Evolutionary conservation across 768 basidiomycete species (phyloP), one percentile per base, ranked within the genome.

Genomic region (Strobilomyces dryophilus): DNA sequence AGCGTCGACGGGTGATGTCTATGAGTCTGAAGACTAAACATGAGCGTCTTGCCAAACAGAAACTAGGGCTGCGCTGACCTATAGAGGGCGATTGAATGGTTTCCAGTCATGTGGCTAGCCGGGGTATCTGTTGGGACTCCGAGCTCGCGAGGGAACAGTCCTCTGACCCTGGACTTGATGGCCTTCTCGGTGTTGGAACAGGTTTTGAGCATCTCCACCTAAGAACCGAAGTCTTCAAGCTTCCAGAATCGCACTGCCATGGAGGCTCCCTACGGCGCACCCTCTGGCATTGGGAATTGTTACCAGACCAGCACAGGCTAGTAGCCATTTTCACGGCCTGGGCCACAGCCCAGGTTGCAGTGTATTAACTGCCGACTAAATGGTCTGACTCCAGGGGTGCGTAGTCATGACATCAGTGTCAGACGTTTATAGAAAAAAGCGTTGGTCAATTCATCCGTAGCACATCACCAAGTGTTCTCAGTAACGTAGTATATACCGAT

Each of bases 41-140:
- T 65, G 0, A 65, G 49, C 8, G 18, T 47, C 31, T 8, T 1
- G 43, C 14, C 15, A 7, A 27, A 34, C 24, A 26, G 35, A 3
- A 12, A n/a, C n/a, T 14, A 14, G 27, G 37, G 20, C n/a, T 1
- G 10, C 3, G 3, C 57, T 31, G 15, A 67, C 66, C 61, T 66
- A 66, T 54, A 80, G 53, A 27, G 81, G 80, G 36, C 79, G 75
- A 53, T 76, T 71, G 63, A 84, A 82, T 44, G 87, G 79, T 50
- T 79, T 89, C 83, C 86, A 95, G n/a, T 86, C 82, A 63, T 94
- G 87, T 49, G 84, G 83, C 93, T 93, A 95, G 4, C 92, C 91
- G 92, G 88, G 8, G 89, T 94, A 64, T 95, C 94, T 5, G 88
- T 82, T 41, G 95, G 94, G 44, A 90, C 78, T 58, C 84, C 82